Base-by-base conservation (phyloP, 2,329 filamentous ascomycete genomes). In the Fusarium luffae region DNA sequence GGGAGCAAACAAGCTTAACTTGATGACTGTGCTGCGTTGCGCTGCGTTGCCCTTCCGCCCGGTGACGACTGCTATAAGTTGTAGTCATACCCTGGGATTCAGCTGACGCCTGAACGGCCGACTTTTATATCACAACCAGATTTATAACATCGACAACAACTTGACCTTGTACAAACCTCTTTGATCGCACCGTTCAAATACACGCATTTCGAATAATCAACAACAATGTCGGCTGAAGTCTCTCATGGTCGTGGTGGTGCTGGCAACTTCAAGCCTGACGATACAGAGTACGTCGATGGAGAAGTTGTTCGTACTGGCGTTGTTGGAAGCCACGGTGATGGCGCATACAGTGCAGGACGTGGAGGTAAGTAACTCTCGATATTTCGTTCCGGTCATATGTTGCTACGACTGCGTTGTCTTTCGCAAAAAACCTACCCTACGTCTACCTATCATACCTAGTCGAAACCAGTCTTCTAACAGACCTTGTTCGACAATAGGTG, bases 211-310 rank as follows among this genome's bases (percentile, higher is more conserved):
- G 7, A 28, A 28, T n/a, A 42, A 68, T 66, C 60, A 69, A 25
- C n/a, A 56, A 64, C 28, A 43, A 81, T 81, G 79, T 54, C 78
- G 2, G 54, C 80, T 54, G 86, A 88, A 76, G 84, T 88, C 54
- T 89, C 87, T 18, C 87, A 89, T 79, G 87, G 87, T 71, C 85
- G 87, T 68, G 87, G 87, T 63, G 87, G 87, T 71, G 86, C 85
- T 21, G 88, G 88, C 74, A 90, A 90, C 78, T 88, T 90, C 78
- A 84, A 82, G 68, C 77, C 79, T 34, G 88, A 90, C 75, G 77
- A 84, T 65, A 89, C 87, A 40, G 74, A 83, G 70, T 91, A 91
- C 75, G 83, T 84, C 66, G 89, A 91, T 69, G 89, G 88, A 72
- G 86, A 88, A 68, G 86, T 91, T 55, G 86, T 87, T 59, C 86